A percentile compares a stretch with the other conserved stretches of the same genome.
Evolutionary conservation across 768 basidiomycete genomes (phyloP).

Genomic region (Auriculariales sp.): DNA sequence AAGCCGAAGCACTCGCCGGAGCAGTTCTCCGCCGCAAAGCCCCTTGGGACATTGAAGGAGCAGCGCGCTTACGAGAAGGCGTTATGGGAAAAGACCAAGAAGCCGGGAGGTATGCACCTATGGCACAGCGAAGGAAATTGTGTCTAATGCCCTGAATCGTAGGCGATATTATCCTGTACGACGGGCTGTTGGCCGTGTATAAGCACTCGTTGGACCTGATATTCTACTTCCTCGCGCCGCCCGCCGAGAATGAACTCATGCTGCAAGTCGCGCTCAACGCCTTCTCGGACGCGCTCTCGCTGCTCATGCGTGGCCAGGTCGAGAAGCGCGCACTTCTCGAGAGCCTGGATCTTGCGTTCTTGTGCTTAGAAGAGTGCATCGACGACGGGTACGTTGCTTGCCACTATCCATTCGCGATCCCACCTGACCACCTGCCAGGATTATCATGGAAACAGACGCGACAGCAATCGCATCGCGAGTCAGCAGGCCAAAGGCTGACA

Average conservation of each 20-base stretch:
- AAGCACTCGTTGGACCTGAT: conserved; percentile 91
- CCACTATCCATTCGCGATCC: neutral
- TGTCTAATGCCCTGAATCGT: neutral
- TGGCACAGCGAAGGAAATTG: neutral
- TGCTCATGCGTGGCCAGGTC: conserved; percentile 80
- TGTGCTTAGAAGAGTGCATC: conserved; percentile 92
- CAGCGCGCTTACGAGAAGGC: conserved; percentile 94
- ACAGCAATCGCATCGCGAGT: conserved; percentile 92
- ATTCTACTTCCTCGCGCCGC: conserved; percentile 78
- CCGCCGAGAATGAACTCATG: conserved; percentile 92
- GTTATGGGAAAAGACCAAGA: conserved; percentile 90
- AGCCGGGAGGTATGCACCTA: conserved; percentile 58
- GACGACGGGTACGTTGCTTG: conserved; percentile 75
- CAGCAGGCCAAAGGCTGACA: conserved; percentile 81
- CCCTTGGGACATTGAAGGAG: conserved; percentile 66
- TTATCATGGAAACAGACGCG: conserved; percentile 93
- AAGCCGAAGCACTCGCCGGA: conserved; percentile 48
- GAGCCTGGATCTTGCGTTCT: conserved; percentile 80
- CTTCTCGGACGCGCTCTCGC: conserved; percentile 70
- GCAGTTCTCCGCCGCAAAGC: conserved; percentile 37
- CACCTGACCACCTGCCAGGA: conserved; percentile 28
- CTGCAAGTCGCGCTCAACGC: conserved; percentile 72
- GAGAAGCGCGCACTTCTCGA: conserved; percentile 93
- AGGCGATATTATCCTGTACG: conserved; percentile 93
- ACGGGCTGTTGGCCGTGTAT: conserved; percentile 81